Evolutionary conservation across 169 alveolate species (phyloP).

Genomic region (Eimeria sp.): DNA sequence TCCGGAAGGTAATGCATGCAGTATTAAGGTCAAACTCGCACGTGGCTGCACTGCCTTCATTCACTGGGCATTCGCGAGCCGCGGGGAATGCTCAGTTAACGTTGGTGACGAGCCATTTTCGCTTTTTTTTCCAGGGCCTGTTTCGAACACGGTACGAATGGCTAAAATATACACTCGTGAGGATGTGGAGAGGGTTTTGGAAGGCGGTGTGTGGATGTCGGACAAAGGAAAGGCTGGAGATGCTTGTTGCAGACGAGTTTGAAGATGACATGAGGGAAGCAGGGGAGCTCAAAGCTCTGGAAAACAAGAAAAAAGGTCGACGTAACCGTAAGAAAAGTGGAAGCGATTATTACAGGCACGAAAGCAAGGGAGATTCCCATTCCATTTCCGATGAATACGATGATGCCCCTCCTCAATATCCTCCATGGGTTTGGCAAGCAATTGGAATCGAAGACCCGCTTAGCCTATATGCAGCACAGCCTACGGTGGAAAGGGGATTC

Average conservation of each 20-base stretch:
- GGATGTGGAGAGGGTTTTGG: slow-evolving; percentile 15
- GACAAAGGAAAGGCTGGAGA: slow-evolving; percentile 24
- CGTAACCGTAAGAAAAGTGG: background rate
- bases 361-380: background rate
- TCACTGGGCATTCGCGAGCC: background rate
- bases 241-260: slow-evolving; percentile 39
- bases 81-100: background rate
- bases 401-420: slow-evolving; percentile 57
- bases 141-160: slow-evolving; percentile 54
- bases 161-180: background rate
- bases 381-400: slow-evolving; percentile 1
- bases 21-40: background rate
- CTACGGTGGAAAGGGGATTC: background rate
- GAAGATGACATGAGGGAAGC: slow-evolving; percentile 45
- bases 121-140: slow-evolving; percentile 8
- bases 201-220: slow-evolving; percentile 30
- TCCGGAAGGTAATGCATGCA: background rate
- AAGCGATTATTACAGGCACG: background rate
- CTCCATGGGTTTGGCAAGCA: slow-evolving; percentile 50
- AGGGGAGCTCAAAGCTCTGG: background rate
- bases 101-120: background rate
- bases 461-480: slow-evolving; percentile 1
- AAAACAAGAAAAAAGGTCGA: background rate
- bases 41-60: background rate
- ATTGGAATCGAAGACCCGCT: slow-evolving; percentile 29